Percentiles rank a stretch among this genome's conserved stretches.
These are phyloP conservation scores for Chlorella sp. DNA, from an alignment of 139 green algal species.

Conservation along the genomic window DNA sequence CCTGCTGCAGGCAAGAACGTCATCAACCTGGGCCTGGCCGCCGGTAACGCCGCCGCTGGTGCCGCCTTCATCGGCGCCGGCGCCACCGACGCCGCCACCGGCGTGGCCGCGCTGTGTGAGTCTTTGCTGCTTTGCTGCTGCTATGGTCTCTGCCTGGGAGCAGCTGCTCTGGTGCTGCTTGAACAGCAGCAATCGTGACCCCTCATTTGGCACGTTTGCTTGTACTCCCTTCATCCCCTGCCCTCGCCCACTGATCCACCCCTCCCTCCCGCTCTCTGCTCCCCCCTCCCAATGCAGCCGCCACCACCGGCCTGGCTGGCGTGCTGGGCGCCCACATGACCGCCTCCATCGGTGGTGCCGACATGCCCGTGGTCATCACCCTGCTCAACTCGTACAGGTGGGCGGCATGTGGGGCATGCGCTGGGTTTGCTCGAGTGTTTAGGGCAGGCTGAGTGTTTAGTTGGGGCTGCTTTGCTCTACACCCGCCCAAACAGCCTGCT, in stretches of 20 bases:
- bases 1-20: constrained; percentile 72
- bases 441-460: no score
- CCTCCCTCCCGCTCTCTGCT: no score
- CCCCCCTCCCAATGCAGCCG: background rate
- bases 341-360: constrained; percentile 84
- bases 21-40: constrained; percentile 72
- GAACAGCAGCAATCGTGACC: no score
- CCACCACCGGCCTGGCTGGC: constrained; percentile 71
- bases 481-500: no score
- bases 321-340: constrained; percentile 88
- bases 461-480: no score
- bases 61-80: constrained; percentile 61
- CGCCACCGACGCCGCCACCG: constrained; percentile 52
- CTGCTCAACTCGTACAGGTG: constrained; percentile 86
- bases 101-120: constrained; percentile 56
- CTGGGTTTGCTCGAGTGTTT: no score
- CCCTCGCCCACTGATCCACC: no score
- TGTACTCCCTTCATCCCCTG: no score
- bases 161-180: no score
- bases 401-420: no score
- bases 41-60: constrained; percentile 61
- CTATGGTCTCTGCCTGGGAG: no score
- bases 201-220: no score
- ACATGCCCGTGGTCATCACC: constrained; percentile 96
- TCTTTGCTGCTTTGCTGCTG: background rate